Percentiles rank a stretch among this genome's conserved stretches.
phyloP scores from a whole-genome alignment of 441 rosid species.

The Brassica balearica region DNA sequence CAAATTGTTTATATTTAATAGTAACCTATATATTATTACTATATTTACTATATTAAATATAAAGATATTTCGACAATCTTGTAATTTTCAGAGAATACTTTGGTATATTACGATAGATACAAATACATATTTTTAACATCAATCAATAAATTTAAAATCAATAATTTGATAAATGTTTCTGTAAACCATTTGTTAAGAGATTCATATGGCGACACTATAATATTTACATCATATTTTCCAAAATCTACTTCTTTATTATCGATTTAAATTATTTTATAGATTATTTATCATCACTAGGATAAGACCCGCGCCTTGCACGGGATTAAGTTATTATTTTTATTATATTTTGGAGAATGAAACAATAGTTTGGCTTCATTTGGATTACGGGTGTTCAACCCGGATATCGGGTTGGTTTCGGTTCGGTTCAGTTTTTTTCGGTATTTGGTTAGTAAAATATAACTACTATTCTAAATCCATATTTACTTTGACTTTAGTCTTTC shows the following conservation, averaged over 20 bases:
- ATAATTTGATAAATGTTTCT: background rate
- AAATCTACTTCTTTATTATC: background rate
- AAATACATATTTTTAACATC: background rate
- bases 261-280: too few relatives aligned
- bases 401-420: too few relatives aligned
- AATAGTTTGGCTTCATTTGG: too few relatives aligned
- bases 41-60: background rate
- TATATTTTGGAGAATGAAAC: too few relatives aligned
- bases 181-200: background rate
- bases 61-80: background rate
- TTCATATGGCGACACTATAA: background rate
- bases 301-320: too few relatives aligned
- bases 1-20: background rate
- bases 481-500: too few relatives aligned
- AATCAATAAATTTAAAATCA: background rate
- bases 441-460: too few relatives aligned
- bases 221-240: background rate
- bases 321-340: too few relatives aligned
- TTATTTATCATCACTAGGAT: too few relatives aligned
- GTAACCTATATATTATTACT: background rate
- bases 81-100: background rate
- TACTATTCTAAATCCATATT: too few relatives aligned
- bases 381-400: too few relatives aligned
- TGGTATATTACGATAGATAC: background rate
- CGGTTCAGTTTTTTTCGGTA: too few relatives aligned